phyloP scores from a whole-genome alignment of 345 rosid species.

The Pugionium cornutum region DNA sequence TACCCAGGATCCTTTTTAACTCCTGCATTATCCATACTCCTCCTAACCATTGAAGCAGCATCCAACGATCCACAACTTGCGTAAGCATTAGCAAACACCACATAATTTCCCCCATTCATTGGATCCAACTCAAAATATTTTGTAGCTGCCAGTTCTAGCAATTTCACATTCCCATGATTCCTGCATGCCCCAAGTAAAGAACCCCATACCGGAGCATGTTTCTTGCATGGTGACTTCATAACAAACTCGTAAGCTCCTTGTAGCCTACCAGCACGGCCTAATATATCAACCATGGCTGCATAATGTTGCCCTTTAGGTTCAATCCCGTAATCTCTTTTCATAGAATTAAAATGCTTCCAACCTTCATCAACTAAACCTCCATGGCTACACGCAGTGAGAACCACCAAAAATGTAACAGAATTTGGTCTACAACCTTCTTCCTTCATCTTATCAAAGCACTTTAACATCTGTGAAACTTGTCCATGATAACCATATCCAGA shows the following conservation, averaged over 20 bases:
- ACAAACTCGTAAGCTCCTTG: slow-evolving; percentile 64
- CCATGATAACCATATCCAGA: slow-evolving; percentile 72
- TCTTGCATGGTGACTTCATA: slow-evolving; percentile 54
- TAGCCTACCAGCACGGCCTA: slow-evolving; percentile 71
- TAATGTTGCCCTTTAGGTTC: slow-evolving; percentile 61
- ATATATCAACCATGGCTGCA: slow-evolving; percentile 67
- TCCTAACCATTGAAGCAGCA: slow-evolving; percentile 54
- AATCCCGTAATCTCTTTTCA: slow-evolving; percentile 60
- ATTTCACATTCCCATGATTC: slow-evolving; percentile 61
- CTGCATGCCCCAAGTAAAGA: slow-evolving; percentile 70
- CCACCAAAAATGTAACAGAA: slow-evolving; percentile 63
- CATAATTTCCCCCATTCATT: slow-evolving; percentile 63
- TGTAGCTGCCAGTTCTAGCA: slow-evolving; percentile 33
- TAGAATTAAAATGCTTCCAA: slow-evolving; percentile 49
- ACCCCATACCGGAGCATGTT: slow-evolving; percentile 73
- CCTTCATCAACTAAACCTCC: slow-evolving; percentile 71
- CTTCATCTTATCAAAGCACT: slow-evolving; percentile 61
- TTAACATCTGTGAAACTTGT: slow-evolving; percentile 59
- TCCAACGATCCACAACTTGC: slow-evolving; percentile 65
- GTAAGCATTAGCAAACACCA: slow-evolving; percentile 64
- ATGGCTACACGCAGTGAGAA: slow-evolving; percentile 74
- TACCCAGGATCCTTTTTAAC: slow-evolving; percentile 60
- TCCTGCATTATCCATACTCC: slow-evolving; percentile 49
- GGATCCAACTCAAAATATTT: slow-evolving; percentile 41
- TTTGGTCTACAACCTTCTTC: slow-evolving; percentile 60